These are phyloP conservation scores for Chimonanthus salicifolius DNA, from an alignment of 164 flowering plant species.

Conservation along the genomic window DNA sequence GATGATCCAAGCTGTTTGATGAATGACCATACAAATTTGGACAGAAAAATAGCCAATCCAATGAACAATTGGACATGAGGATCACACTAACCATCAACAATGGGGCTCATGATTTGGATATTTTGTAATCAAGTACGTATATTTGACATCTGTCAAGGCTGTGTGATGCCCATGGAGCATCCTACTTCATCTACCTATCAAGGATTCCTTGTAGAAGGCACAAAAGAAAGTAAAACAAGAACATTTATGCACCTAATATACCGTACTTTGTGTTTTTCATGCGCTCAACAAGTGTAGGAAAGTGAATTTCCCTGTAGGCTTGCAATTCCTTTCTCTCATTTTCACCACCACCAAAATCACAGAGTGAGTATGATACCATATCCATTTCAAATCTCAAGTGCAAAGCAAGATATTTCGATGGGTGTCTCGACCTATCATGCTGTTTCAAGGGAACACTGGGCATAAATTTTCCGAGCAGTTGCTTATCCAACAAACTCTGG, in stretches of 20 bases:
- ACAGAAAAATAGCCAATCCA: background rate
- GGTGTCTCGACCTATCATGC: conserved; percentile 17
- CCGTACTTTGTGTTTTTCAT: conserved; percentile 54
- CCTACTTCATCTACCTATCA: background rate
- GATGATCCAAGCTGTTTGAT: no score
- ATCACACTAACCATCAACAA: background rate
- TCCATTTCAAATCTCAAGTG: conserved; percentile 95
- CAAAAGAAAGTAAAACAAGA: background rate
- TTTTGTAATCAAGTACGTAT: no score
- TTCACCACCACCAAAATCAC: conserved; percentile 95
- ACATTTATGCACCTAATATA: background rate
- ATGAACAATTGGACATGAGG: background rate
- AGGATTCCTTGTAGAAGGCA: background rate
- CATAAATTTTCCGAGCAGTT: conserved; percentile 66
- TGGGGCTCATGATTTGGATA: background rate
- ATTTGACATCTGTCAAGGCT: no score
- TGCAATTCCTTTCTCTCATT: conserved; percentile 70
- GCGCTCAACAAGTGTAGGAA: conserved; percentile 72
- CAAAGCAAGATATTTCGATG: conserved; percentile 72
- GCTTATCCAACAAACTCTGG: conserved; percentile 46
- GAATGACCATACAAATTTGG: no score
- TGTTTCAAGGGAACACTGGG: conserved; percentile 22
- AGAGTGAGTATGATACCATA: conserved; percentile 93
- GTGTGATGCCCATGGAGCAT: background rate
- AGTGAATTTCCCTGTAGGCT: conserved; percentile 76